These are phyloP conservation scores for Kalanchoe fedtschenkoi DNA, from an alignment of 164 flowering plant species.

Conservation along the genomic window DNA sequence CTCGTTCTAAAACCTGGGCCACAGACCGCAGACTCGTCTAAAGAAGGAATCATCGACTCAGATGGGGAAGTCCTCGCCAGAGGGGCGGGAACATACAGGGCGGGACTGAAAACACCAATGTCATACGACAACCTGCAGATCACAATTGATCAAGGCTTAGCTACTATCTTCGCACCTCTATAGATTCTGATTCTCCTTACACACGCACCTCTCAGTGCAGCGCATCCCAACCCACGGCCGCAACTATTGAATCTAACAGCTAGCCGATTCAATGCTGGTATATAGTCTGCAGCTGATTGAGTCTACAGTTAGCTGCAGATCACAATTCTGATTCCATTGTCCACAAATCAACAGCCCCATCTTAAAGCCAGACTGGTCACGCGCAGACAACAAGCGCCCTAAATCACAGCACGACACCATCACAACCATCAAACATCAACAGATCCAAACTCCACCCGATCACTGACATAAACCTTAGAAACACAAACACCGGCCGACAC, in stretches of 20 bases:
- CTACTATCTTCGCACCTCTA: conserved; percentile 68
- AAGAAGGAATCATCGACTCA: conserved; percentile 79
- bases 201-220: neutral
- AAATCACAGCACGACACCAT: neutral
- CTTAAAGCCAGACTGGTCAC: conserved; percentile 93
- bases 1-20: conserved; percentile 72
- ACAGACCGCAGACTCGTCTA: conserved; percentile 36
- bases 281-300: neutral
- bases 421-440: neutral
- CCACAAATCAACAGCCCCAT: too few species aligned
- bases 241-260: too few species aligned
- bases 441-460: too few species aligned
- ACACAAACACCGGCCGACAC: too few species aligned
- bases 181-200: conserved; percentile 1
- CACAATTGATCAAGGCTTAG: conserved; percentile 80
- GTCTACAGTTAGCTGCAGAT: too few species aligned
- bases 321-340: too few species aligned
- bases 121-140: conserved; percentile 55
- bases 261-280: neutral
- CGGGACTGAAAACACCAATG: conserved; percentile 46
- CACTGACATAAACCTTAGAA: too few species aligned
- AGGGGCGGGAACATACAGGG: conserved; percentile 64
- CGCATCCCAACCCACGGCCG: too few species aligned
- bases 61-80: conserved; percentile 98
- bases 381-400: conserved; percentile 32